These are phyloP conservation scores for Paragyromitra xinjiangensis DNA, from an alignment of 495 filamentous ascomycete genomes.

Conservation along the genomic window DNA sequence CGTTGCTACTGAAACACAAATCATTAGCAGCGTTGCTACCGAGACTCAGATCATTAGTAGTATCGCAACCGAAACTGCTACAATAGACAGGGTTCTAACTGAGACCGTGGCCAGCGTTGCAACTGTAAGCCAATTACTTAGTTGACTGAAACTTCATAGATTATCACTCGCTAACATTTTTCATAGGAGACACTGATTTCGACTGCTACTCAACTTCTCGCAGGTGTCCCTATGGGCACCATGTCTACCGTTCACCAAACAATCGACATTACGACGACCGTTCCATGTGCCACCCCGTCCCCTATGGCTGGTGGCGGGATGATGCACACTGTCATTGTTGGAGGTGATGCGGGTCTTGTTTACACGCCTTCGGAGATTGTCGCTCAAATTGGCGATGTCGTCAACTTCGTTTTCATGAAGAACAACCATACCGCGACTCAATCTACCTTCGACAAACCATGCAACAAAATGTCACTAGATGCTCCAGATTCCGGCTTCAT, in stretches of 20 bases:
- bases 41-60: constrained; percentile 40
- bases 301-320: constrained; percentile 21
- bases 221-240: constrained; percentile 13
- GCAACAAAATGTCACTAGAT: constrained; percentile 64
- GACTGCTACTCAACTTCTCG: constrained; percentile 36
- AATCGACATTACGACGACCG: constrained; percentile 22
- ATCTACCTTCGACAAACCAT: constrained; percentile 74
- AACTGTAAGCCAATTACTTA: constrained; percentile 34
- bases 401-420: constrained; percentile 76
- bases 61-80: constrained; percentile 21
- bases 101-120: constrained; percentile 42
- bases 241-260: constrained; percentile 24
- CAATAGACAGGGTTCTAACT: constrained; percentile 33
- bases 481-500: constrained; percentile 76
- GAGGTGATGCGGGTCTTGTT: constrained; percentile 67
- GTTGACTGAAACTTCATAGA: neutral
- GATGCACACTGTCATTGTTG: constrained; percentile 62
- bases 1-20: constrained; percentile 29
- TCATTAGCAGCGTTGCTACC: constrained; percentile 27
- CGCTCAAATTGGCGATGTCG: constrained; percentile 68
- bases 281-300: constrained; percentile 27
- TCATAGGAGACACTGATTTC: constrained; percentile 47
- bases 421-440: constrained; percentile 76
- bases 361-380: constrained; percentile 70
- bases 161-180: constrained; percentile 51